phyloP scores from a whole-genome alignment of 257 asterid genomes.

The Solanum clarkiae region DNA sequence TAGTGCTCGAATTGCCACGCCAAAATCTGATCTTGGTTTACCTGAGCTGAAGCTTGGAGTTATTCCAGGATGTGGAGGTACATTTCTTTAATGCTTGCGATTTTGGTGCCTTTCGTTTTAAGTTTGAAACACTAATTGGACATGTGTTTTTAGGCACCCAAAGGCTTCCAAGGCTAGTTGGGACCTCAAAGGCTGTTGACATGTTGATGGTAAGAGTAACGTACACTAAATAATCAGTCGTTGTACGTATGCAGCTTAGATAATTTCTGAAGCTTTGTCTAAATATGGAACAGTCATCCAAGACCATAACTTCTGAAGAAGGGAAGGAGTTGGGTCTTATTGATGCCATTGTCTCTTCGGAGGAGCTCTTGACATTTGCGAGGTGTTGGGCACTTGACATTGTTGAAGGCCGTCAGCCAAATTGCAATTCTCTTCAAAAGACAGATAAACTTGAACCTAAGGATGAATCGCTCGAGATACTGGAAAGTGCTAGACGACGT shows the following conservation, averaged over 20 bases:
- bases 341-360: constrained; percentile 41
- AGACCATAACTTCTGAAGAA: constrained; percentile 35
- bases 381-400: constrained; percentile 50
- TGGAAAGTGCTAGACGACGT: constrained; percentile 25
- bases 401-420: constrained; percentile 25
- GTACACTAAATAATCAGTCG: not conserved
- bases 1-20: constrained; percentile 47
- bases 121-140: not conserved
- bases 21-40: constrained; percentile 48
- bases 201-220: constrained; percentile 36
- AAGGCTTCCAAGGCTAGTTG: constrained; percentile 62
- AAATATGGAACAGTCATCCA: constrained; percentile 32
- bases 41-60: constrained; percentile 51
- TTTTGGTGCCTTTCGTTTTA: not conserved
- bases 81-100: not conserved
- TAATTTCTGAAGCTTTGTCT: not conserved
- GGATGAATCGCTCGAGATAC: constrained; percentile 33
- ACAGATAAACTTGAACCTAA: constrained; percentile 37
- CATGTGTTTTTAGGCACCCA: constrained; percentile 32
- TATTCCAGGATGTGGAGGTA: constrained; percentile 65
- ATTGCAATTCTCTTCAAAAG: constrained; percentile 34
- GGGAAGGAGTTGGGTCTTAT: constrained; percentile 35
- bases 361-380: constrained; percentile 36
- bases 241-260: not conserved
- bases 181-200: constrained; percentile 45